Base-by-base conservation (phyloP, 495 filamentous ascomycete genomes). In the Trichoderma orchidacearum region DNA sequence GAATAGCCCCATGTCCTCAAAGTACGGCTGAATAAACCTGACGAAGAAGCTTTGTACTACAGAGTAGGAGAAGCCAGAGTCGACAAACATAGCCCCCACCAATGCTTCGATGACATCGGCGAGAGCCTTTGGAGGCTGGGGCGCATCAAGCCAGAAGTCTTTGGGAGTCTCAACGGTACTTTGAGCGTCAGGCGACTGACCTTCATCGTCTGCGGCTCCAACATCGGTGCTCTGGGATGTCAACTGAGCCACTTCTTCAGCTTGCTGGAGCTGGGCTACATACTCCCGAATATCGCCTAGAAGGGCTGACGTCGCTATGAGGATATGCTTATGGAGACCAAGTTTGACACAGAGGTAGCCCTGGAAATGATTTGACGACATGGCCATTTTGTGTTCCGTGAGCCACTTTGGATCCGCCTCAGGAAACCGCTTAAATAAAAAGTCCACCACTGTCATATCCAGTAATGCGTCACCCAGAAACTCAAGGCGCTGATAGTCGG, bases 311-410 rank as follows among this genome's bases (percentile, higher is more conserved):
- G 80, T 79, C 63, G 83, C 82, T 51, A 81, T 75, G 25, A 82
- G 75, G 18, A 97, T 71, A 65, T 91, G 83, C 36, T 70, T 79
- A 63, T 96, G 85, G 35, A 96, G 85, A 2, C 78, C 82, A 0
- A 97, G 76, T 27, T 78, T 75, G 12, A 91, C 88, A 59, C 85
- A 84, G 6, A 97, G 66, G 21, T 86, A 86, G 12, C 87, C 91
- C 0, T 96, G 75, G 63, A 96, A 98, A 58, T 90, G 91, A 72
- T 98, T 98, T 13, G 90, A 95, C 2, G 93, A 92, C 91, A 98
- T 95, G 9, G 94, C 90, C 90, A 95, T 96, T 78, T 96, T 98
- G 73, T 98, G 94, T 70, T 98, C 93, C 1, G 93, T 98, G 30
- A 98, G 78, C 93, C 93, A 98, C 66, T 96, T 90, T 1, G 93